These are phyloP conservation scores for Hygrocybe punicea DNA, from an alignment of 768 basidiomycete genomes.

Conservation along the genomic window DNA sequence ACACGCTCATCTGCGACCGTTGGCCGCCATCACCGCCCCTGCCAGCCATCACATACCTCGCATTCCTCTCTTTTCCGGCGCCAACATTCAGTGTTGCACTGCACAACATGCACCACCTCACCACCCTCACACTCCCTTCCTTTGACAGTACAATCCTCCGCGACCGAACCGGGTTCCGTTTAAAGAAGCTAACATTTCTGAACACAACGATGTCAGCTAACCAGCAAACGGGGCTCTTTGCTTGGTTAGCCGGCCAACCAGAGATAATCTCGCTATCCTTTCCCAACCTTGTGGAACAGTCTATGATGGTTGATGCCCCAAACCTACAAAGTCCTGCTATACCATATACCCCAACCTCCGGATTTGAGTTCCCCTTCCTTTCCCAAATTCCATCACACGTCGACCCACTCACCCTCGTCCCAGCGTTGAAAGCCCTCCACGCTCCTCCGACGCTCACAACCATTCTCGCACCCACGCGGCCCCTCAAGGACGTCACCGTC, in stretches of 20 bases:
- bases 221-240: constrained; percentile 23
- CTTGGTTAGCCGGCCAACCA: constrained; percentile 21
- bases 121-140: constrained; percentile 39
- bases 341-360: constrained; percentile 9
- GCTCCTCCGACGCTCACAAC: constrained; percentile 14
- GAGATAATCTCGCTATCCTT: constrained; percentile 12
- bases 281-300: constrained; percentile 28
- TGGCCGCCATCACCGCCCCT: constrained; percentile 44
- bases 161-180: constrained; percentile 43
- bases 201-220: constrained; percentile 28
- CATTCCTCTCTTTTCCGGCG: constrained; percentile 21
- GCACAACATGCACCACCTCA: constrained; percentile 46
- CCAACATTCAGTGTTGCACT: constrained; percentile 45
- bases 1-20: constrained; percentile 37
- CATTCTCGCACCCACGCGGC: constrained; percentile 12
- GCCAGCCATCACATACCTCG: constrained; percentile 39
- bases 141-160: constrained; percentile 44
- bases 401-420: constrained; percentile 38
- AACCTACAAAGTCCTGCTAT: background rate
- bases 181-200: constrained; percentile 40
- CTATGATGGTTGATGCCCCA: too few species aligned
- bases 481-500: constrained; percentile 8
- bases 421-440: constrained; percentile 37
- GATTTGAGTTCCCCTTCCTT: constrained; percentile 9
- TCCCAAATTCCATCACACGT: constrained; percentile 20